Conservation (phyloP, 2,329 filamentous ascomycete genomes). For the Paecilomyces niveus region DNA sequence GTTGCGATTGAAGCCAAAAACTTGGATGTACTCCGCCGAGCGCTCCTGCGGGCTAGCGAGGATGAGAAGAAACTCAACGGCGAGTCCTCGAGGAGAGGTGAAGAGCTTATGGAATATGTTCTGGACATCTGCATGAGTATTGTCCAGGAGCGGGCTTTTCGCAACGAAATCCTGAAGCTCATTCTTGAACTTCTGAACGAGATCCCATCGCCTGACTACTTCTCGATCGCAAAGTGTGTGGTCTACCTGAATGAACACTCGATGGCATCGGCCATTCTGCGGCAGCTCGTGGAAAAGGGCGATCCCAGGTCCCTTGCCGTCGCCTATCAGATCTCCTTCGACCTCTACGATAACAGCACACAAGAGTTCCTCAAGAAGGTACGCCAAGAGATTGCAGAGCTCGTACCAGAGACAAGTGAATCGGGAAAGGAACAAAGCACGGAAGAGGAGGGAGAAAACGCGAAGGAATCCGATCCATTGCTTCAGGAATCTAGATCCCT, state of each 20-base stretch:
- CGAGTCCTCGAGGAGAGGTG: constrained; percentile 56
- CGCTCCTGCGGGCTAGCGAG: constrained; percentile 82
- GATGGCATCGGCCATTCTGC: constrained; percentile 80
- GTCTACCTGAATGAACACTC: constrained; percentile 91
- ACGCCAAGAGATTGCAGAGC: constrained; percentile 65
- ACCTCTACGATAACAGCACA: constrained; percentile 96
- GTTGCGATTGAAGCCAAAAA: constrained; percentile 95
- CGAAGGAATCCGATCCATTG: constrained; percentile 53
- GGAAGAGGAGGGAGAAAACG: constrained; percentile 42
- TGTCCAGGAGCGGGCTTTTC: constrained; percentile 83
- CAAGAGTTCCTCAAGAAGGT: constrained; percentile 94
- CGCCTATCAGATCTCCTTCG: constrained; percentile 96
- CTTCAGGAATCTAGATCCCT: constrained; percentile 45
- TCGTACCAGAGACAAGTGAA: constrained; percentile 35
- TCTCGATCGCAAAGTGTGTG: constrained; percentile 95
- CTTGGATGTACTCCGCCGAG: constrained; percentile 74
- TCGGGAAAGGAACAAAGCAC: constrained; percentile 28
- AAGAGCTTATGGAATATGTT: constrained; percentile 95
- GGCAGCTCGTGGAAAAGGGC: constrained; percentile 70
- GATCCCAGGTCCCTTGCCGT: constrained; percentile 73
- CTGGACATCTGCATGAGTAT: constrained; percentile 96
- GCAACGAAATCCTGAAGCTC: constrained; percentile 75
- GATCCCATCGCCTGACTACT: constrained; percentile 89
- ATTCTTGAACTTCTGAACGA: constrained; percentile 95
- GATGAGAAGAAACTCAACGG: constrained; percentile 66